These are phyloP conservation scores for Akebia trifoliata DNA, from an alignment of 164 flowering plant species.

Conservation along the genomic window DNA sequence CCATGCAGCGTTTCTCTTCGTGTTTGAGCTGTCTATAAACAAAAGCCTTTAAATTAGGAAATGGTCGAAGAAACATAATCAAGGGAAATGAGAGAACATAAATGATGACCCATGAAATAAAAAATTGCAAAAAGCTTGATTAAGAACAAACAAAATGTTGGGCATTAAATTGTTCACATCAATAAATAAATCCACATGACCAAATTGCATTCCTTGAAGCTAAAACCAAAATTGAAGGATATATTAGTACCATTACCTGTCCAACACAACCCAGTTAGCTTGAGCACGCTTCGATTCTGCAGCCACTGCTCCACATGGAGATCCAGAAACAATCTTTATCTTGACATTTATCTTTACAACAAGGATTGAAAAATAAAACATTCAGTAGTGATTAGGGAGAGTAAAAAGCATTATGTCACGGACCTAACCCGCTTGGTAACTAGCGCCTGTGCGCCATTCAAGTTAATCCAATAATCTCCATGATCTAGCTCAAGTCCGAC, in stretches of 20 bases:
- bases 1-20: constrained; percentile 74
- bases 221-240: no score
- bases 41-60: constrained; percentile 2
- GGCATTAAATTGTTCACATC: background rate
- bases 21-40: constrained; percentile 55
- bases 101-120: background rate
- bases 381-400: no score
- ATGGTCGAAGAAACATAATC: background rate
- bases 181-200: background rate
- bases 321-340: constrained; percentile 76
- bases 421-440: no score
- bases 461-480: no score
- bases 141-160: background rate
- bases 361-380: background rate
- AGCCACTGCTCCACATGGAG: constrained; percentile 91
- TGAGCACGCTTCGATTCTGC: constrained; percentile 72
- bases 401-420: no score
- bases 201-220: no score
- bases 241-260: constrained; percentile 60
- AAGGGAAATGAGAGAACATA: background rate
- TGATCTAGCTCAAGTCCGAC: no score
- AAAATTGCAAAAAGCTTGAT: background rate
- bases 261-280: constrained; percentile 90
- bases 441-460: no score
- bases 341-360: constrained; percentile 70